Percentiles rank a stretch among this genome's conserved stretches.
phyloP scores from a whole-genome alignment of 1,139 yeast genomes.

The Yamadazyma oceani region DNA sequence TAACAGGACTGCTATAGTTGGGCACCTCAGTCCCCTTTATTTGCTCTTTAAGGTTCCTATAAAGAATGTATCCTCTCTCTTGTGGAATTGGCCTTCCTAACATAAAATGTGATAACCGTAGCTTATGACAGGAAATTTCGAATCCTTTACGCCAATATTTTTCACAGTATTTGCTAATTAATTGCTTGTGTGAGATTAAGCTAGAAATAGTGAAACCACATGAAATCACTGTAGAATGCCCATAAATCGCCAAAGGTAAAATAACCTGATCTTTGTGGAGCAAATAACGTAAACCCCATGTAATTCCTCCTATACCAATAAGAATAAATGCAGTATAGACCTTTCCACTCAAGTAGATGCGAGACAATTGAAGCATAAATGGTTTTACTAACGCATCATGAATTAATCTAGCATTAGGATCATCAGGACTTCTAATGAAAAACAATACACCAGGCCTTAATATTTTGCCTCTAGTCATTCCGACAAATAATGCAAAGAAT shows the following conservation, averaged over 20 bases:
- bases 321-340: slow-evolving; percentile 75
- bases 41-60: slow-evolving; percentile 50
- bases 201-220: slow-evolving; percentile 9
- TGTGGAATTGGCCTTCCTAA: slow-evolving; percentile 65
- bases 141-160: slow-evolving; percentile 67
- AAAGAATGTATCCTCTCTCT: slow-evolving; percentile 72
- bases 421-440: slow-evolving; percentile 92
- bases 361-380: slow-evolving; percentile 64
- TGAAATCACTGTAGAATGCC: slow-evolving; percentile 6
- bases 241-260: slow-evolving; percentile 25
- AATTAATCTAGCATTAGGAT: slow-evolving; percentile 84
- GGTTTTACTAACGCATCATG: slow-evolving; percentile 86
- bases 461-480: slow-evolving; percentile 71
- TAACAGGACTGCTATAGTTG: slow-evolving; percentile 60
- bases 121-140: slow-evolving; percentile 50
- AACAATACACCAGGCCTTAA: slow-evolving; percentile 87
- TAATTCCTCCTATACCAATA: slow-evolving; percentile 70
- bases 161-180: slow-evolving; percentile 38
- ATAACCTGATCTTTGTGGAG: slow-evolving; percentile 22
- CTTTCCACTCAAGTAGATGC: slow-evolving; percentile 72
- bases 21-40: slow-evolving; percentile 41
- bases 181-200: slow-evolving; percentile 13
- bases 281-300: slow-evolving; percentile 49
- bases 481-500: slow-evolving; percentile 79
- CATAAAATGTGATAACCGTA: slow-evolving; percentile 79